phyloP scores from a whole-genome alignment of 108 stramenopile species.

The Cyclostephanos tholiformis region DNA sequence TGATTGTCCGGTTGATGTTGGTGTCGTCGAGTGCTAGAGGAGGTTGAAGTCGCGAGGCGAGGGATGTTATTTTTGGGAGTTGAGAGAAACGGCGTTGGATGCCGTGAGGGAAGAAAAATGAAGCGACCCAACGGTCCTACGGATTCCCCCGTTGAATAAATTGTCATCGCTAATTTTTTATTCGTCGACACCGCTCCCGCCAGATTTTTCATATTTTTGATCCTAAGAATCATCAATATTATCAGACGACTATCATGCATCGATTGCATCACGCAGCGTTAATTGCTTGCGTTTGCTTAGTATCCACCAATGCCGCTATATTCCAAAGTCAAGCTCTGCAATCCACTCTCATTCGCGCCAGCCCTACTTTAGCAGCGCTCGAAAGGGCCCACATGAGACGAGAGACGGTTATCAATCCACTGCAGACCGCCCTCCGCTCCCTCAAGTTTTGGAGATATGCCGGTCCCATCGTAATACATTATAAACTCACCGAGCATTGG shows the following conservation, averaged over 20 bases:
- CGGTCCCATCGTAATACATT: constrained; percentile 73
- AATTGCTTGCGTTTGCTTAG: background rate
- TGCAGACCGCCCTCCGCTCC: constrained; percentile 45
- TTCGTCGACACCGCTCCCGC: too few relatives aligned
- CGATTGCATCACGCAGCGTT: background rate
- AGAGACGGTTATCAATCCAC: constrained; percentile 10
- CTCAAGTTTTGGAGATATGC: constrained; percentile 64
- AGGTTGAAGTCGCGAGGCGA: too few relatives aligned
- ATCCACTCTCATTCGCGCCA: constrained; percentile 11
- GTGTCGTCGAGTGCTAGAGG: background rate
- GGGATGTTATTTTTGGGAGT: too few relatives aligned
- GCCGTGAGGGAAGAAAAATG: too few relatives aligned
- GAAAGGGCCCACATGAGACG: background rate
- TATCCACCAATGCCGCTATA: background rate
- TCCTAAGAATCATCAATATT: too few relatives aligned
- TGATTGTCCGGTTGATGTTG: constrained; percentile 2
- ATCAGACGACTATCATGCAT: background rate
- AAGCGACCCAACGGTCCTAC: too few relatives aligned
- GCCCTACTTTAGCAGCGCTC: constrained; percentile 3
- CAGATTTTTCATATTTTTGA: too few relatives aligned
- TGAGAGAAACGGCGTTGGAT: too few relatives aligned
- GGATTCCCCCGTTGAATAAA: too few relatives aligned
- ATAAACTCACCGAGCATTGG: constrained; percentile 71
- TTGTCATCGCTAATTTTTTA: too few relatives aligned
- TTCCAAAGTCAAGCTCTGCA: background rate